Conservation (phyloP, 192 early-diverging fungal genomes). For the Piromyces finnis region DNA sequence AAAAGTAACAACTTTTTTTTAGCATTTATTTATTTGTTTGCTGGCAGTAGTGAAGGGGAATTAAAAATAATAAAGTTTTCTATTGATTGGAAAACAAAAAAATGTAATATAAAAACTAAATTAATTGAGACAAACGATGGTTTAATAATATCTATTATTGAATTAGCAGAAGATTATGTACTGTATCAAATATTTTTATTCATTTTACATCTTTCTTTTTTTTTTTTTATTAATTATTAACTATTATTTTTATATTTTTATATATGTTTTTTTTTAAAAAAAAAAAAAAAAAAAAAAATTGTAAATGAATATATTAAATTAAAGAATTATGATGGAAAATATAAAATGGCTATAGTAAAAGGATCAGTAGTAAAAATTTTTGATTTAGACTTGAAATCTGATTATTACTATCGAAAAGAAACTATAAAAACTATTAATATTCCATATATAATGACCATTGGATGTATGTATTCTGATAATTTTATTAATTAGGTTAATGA, state of each 20-base stretch:
- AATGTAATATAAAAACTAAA: background rate
- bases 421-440: background rate
- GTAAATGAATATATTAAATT: too few relatives aligned
- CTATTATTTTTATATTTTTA: too few relatives aligned
- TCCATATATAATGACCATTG: background rate
- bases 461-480: background rate
- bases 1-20: too few relatives aligned
- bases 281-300: too few relatives aligned
- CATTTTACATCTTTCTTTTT: too few relatives aligned
- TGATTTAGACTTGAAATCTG: background rate
- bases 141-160: background rate
- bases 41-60: background rate
- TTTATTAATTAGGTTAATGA: too few relatives aligned
- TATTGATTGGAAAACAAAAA: background rate
- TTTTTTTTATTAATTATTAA: too few relatives aligned
- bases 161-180: background rate
- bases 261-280: too few relatives aligned
- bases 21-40: background rate
- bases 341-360: background rate
- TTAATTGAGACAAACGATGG: background rate
- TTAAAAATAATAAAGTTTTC: background rate
- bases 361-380: background rate
- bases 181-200: too few relatives aligned
- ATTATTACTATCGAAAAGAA: background rate
- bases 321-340: background rate